Percentiles rank a stretch among this genome's conserved stretches.
Evolutionary conservation across 2,329 filamentous ascomycete species (phyloP).

Genomic region (Blastomyces gilchristii): DNA sequence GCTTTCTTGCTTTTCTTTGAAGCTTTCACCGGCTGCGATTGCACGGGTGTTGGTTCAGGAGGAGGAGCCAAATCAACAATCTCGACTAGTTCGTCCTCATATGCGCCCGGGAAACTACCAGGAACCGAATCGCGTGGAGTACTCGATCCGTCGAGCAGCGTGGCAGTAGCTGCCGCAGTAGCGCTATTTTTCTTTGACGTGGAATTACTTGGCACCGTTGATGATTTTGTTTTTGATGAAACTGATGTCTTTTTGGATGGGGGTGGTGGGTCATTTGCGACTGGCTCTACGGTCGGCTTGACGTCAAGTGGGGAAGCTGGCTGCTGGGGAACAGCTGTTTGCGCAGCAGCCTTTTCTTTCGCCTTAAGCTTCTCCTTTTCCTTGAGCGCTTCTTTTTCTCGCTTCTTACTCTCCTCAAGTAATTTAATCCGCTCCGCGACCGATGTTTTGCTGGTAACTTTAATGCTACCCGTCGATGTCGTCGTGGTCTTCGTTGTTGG

Average conservation of each 20-base stretch:
- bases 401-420: constrained; percentile 34
- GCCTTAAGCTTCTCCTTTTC: constrained; percentile 31
- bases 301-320: constrained; percentile 21
- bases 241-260: constrained; percentile 20
- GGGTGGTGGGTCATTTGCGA: constrained; percentile 14
- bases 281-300: constrained; percentile 8
- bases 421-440: constrained; percentile 46
- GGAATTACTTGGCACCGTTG: constrained; percentile 13
- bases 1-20: constrained; percentile 29
- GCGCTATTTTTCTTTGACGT: constrained; percentile 16
- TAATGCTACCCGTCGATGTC: constrained; percentile 30
- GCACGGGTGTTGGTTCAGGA: constrained; percentile 23
- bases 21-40: constrained; percentile 22
- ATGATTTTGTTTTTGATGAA: constrained; percentile 26
- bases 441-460: constrained; percentile 34
- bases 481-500: constrained; percentile 35
- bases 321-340: constrained; percentile 23
- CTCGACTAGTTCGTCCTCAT: constrained; percentile 37
- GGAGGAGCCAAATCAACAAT: constrained; percentile 39
- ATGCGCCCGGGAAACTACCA: constrained; percentile 45
- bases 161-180: constrained; percentile 15
- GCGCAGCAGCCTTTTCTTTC: constrained; percentile 23
- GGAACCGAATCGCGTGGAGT: constrained; percentile 36
- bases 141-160: constrained; percentile 22
- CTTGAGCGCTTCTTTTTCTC: constrained; percentile 30